Evolutionary conservation across 345 rosid species (phyloP), one percentile per base, ranked within the genome.

Genomic region (Eucalyptus paniculata): DNA sequence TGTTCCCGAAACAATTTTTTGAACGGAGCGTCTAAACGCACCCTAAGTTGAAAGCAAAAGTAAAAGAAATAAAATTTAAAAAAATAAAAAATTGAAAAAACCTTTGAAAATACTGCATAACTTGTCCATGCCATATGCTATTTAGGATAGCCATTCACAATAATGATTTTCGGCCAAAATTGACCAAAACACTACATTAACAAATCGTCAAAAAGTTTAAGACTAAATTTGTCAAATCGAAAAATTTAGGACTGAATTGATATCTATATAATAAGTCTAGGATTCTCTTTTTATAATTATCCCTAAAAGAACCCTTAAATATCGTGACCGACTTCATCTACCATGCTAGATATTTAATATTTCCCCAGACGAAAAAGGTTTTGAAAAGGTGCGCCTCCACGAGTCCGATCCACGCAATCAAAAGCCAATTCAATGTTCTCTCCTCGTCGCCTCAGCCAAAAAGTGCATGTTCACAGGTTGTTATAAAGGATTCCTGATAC

Each of bases 111-210:
- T 42, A 32, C 3, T 17, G 2, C 6, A 32, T 16, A 67, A 67
- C 37, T 32, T 32, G 12, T 67, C 40, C 6, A 67, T 32, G 40
- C 47, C 0, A 51, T 32, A 0, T 53, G 24, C 56, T 53, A 0
- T 19, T 7, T 18, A 3, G 0, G 23, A 18, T 18, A 51, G 9
- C 23, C 0, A 0, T 17, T 69, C 11, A 9, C 12, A 5, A 32
- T 0, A 69, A 10, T 10, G 6, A 65, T 14, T n/a, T 65, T 32
- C 0, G 0, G 11, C 3, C 0, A n/a, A 15, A 65, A 65, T n/a
- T 7, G 6, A 0, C 5, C 2, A 0, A 65, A 65, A n/a, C 10
- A n/a, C 5, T 16, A 69, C 2, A 8, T 69, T 32, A 9, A 0
- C 7, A 9, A 34, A 69, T 69, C 1, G 3, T 65, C 10, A 65